Evolutionary conservation across 371 early-diverging fungal genomes (phyloP).

Genomic region (Mortierella sp.): DNA sequence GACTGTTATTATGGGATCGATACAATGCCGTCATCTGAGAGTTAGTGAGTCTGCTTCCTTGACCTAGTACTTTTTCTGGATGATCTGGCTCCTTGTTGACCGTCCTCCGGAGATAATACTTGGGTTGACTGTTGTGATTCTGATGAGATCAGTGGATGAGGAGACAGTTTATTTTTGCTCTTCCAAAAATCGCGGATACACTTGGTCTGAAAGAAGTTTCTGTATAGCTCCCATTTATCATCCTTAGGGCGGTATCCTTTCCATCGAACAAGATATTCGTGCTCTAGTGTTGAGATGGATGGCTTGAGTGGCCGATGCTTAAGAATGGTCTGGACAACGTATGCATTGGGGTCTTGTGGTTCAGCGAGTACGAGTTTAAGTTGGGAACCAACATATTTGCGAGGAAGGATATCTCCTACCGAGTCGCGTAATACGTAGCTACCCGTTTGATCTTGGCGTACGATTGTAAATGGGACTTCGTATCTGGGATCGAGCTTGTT

Average conservation of each 20-base stretch:
- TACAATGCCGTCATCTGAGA: too few relatives aligned
- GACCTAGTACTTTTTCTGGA: too few relatives aligned
- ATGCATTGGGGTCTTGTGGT: slow-evolving; percentile 1
- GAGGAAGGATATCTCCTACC: slow-evolving; percentile 8
- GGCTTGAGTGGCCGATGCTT: slow-evolving; percentile 7
- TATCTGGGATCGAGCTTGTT: slow-evolving; percentile 8
- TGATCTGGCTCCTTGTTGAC: too few relatives aligned
- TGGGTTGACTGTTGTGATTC: too few relatives aligned
- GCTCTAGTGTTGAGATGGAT: neutral
- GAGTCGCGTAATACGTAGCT: slow-evolving; percentile 17
- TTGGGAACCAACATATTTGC: slow-evolving; percentile 19
- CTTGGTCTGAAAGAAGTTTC: slow-evolving; percentile 18
- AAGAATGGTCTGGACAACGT: slow-evolving; percentile 21
- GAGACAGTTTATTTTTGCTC: neutral
- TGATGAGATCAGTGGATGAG: too few relatives aligned
- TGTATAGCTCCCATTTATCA: slow-evolving; percentile 23
- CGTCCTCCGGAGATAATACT: too few relatives aligned
- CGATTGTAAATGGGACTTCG: slow-evolving; percentile 38
- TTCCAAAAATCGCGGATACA: slow-evolving; percentile 30
- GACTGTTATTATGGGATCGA: too few relatives aligned
- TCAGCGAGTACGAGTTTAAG: slow-evolving; percentile 28
- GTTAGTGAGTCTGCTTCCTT: too few relatives aligned
- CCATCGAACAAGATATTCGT: slow-evolving; percentile 25
- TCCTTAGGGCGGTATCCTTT: slow-evolving; percentile 20
- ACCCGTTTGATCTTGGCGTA: slow-evolving; percentile 1